Base-by-base conservation (phyloP, 768 basidiomycete species). In the Boletus reticuloceps region DNA sequence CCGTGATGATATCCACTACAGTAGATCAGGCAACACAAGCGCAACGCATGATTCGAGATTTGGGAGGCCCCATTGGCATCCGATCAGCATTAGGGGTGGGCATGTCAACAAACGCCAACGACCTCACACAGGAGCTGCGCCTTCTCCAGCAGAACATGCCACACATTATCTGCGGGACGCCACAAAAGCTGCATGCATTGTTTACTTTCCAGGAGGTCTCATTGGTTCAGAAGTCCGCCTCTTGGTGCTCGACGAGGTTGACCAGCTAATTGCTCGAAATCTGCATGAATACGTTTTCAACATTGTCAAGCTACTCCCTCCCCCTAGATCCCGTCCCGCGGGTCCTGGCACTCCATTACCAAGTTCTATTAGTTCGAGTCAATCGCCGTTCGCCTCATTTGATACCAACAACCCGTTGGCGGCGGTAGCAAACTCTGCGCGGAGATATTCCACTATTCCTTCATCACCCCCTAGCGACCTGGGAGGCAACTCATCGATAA, bases 11-110 rank as follows among this genome's bases (percentile, higher is more conserved):
- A 41, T 98, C 96, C 19, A 98, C 97, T 0, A 99, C 96, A 0
- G 95, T 98, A 22, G 97, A 99, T 74, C 97, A 98, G 72, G 95
- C 97, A 7, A 96, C 94, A 3, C 97, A 98, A 72, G 95, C 95
- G 27, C 92, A 94, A 62, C 86, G 91, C 29, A 93, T 94, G 89
- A 91, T 92, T 64, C 86, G 95, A 42, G 95, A 97, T 69, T 77
- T 99, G 25, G 97, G 97, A 27, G 88, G 91, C 1, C 86, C 91
- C 11, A 93, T 98, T 62, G 95, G 96, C 13, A 86, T 99, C 51
- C 83, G 91, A 48, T 93, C 91, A 55, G 91, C 91, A 14, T 79
- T 98, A 12, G 92, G 91, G 20, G 88, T 96, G 5, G 94, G 93
- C 47, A 77, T 85, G 7, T 85, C 89, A 0, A 83, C 83, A 29